Evolutionary conservation across 768 basidiomycete species (phyloP), one percentile per base, ranked within the genome.

Genomic region (Boletus reticulatus): DNA sequence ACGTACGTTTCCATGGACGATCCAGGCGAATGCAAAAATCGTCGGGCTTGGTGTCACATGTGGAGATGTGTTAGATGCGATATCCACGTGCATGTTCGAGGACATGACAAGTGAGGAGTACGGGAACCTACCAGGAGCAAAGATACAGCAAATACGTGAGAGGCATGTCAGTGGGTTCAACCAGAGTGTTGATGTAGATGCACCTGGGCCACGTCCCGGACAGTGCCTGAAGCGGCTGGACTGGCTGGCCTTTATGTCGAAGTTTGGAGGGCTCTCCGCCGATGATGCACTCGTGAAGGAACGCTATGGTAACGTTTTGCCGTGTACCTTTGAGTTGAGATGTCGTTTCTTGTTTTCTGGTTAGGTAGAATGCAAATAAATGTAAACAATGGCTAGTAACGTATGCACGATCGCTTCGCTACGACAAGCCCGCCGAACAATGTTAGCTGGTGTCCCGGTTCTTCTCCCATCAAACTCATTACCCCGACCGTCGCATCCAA

Each of bases 161-260:
- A 76, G 82, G 32, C 92, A 89, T 67, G 71, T 22, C 22, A 22
- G 22, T 22, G 22, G 76, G 36, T 75, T 80, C 65, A 92, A 92
- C 65, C 80, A 89, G 20, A 85, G 85, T 11, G 79, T 82, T 9
- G 78, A 78, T 29, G 72, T 72, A 22, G 82, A 81, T 45, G 88
- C 84, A 1, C 89, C 90, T 1, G 90, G 90, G 0, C 89, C 88
- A 0, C 70, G 72, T 41, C 77, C 92, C 4, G 83, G 82, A 10
- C 75, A 80, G 47, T 84, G 84, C 9, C 75, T 92, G 68, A 80
- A 82, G 59, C 73, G 84, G 51, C 72, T 87, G 50, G 90, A 92
- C 64, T 91, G 81, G 74, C 74, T 92, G 32, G 76, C 81, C 8
- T 68, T 73, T 46, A 66, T 80, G 50, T 82, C 82, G 32, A 77